phyloP scores from a whole-genome alignment of 2,329 filamentous ascomycete genomes.

The Fusarium sp. region DNA sequence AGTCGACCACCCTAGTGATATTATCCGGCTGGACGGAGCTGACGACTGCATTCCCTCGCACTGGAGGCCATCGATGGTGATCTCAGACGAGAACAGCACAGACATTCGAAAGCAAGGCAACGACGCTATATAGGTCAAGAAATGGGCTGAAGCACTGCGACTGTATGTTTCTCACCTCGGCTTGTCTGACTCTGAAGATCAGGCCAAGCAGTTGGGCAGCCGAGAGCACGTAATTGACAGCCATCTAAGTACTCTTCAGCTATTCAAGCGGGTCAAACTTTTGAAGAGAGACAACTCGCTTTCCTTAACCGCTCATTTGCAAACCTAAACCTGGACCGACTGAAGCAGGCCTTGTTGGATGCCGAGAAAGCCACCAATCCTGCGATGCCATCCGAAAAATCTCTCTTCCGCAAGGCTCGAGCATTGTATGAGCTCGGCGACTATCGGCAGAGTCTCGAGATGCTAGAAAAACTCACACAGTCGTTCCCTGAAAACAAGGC shows the following conservation, averaged over 20 bases:
- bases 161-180: conserved; percentile 51
- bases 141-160: conserved; percentile 47
- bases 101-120: conserved; percentile 51
- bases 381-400: conserved; percentile 53
- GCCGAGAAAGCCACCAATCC: conserved; percentile 29
- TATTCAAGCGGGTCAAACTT: background rate
- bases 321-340: conserved; percentile 47
- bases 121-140: conserved; percentile 36
- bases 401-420: conserved; percentile 56
- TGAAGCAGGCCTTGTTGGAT: conserved; percentile 49
- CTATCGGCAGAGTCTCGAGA: conserved; percentile 52
- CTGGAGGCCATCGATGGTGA: conserved; percentile 48
- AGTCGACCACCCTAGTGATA: conserved; percentile 64
- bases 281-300: conserved; percentile 51
- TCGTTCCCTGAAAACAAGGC: conserved; percentile 51
- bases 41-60: conserved; percentile 54
- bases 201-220: too few relatives aligned
- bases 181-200: too few relatives aligned
- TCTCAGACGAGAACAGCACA: conserved; percentile 12
- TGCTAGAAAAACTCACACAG: conserved; percentile 48
- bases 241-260: conserved; percentile 10
- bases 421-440: conserved; percentile 57
- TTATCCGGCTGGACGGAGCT: conserved; percentile 51
- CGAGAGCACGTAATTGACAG: too few relatives aligned
- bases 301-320: conserved; percentile 52